Conservation (phyloP, 2,329 filamentous ascomycete genomes). For the Fusarium nurragi region DNA sequence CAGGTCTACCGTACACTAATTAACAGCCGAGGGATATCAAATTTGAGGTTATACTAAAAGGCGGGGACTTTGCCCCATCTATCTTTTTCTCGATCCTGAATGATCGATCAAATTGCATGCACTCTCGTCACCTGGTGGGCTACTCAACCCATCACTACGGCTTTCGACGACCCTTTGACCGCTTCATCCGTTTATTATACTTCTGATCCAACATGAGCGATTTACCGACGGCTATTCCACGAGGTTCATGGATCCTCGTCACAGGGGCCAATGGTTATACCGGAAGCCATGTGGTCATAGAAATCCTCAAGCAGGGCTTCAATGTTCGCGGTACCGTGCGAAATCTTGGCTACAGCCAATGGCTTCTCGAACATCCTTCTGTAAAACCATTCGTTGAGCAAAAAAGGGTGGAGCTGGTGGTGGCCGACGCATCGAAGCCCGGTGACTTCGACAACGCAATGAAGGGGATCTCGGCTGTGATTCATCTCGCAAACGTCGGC, state of each 20-base stretch:
- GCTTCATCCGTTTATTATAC: too few relatives aligned
- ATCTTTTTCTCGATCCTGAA: neutral
- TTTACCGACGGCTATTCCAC: slow-evolving; percentile 30
- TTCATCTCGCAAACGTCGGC: slow-evolving; percentile 31
- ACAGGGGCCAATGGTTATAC: slow-evolving; percentile 37
- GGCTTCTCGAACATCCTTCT: slow-evolving; percentile 26
- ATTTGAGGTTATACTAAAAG: neutral
- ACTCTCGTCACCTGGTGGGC: neutral
- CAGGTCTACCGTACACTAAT: slow-evolving; percentile 21
- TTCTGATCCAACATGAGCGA: neutral
- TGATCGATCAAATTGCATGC: neutral
- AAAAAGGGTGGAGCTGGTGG: slow-evolving; percentile 25
- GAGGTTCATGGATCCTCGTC: slow-evolving; percentile 37
- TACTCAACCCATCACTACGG: neutral
- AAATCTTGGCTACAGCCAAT: slow-evolving; percentile 24
- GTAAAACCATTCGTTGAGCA: slow-evolving; percentile 13
- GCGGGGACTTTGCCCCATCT: slow-evolving; percentile 4
- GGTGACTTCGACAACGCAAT: slow-evolving; percentile 32
- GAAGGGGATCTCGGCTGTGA: slow-evolving; percentile 32
- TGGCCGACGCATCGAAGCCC: slow-evolving; percentile 28
- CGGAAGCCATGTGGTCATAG: slow-evolving; percentile 34
- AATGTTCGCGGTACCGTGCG: slow-evolving; percentile 38
- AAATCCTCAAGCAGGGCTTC: slow-evolving; percentile 30
- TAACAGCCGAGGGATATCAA: slow-evolving; percentile 2
- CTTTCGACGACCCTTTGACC: rapidly evolving